Evolutionary conservation across 257 asterid species (phyloP), one percentile per base, ranked within the genome.

Genomic region (Knoxia roxburghii): DNA sequence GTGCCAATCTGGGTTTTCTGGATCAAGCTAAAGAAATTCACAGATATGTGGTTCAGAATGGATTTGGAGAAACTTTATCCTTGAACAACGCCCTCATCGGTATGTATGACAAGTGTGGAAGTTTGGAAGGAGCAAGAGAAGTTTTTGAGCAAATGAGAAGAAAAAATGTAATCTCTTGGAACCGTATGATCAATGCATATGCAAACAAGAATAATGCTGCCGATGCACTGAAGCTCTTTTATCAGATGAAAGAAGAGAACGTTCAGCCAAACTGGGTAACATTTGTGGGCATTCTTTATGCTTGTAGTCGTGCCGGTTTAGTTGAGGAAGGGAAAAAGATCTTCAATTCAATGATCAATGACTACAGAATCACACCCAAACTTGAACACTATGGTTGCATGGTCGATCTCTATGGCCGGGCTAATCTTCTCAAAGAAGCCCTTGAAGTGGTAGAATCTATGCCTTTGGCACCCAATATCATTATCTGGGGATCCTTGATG

Each of bases 401-500:
- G 96, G 91, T 88, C 1, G 95, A 90, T 72, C 86, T 88, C 40
- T 86, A 80, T 60, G 90, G 89, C 64, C 82, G 93, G 64, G 90
- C 90, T 1, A 86, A 83, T 80, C 80, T 64, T 66, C 79, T 86
- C 35, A 72, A 61, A 65, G 77, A 82, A 69, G 92, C 95, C 39
- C 72, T 85, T 8, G 83, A 82, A 81, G 66, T 88, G 5, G 85
- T 85, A 5, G 92, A 90, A 82, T 77, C 52, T 26, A 88, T 85
- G 96, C 97, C 92, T 17, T 67, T 86, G 83, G 87, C 92, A 14
- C 97, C 97, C 43, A 90, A 85, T 56, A 79, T 82, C 41, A 71
- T 86, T 72, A 77, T 88, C 33, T 90, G 97, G 96, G 90, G 92
- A 21, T 90, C 96, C 7, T 65, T 90, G 21, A 86, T 90, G 97